These are phyloP conservation scores for Gremmenia infestans DNA, from an alignment of 2,329 filamentous ascomycete genomes.

Conservation along the genomic window DNA sequence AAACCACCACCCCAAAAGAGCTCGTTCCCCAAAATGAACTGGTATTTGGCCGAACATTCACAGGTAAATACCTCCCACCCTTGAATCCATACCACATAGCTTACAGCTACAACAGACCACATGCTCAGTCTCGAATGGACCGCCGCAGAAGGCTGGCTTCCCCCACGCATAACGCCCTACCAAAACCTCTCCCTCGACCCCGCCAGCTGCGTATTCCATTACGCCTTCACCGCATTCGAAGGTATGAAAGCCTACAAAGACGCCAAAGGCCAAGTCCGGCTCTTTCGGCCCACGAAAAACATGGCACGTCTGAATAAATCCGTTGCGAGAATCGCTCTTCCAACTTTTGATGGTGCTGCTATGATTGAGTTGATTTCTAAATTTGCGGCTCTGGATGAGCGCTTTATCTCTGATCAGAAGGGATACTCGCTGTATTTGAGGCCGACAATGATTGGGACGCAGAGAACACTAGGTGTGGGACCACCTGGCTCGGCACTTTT, in stretches of 20 bases:
- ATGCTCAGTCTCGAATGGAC: conserved; percentile 97
- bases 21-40: conserved; percentile 73
- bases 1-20: conserved; percentile 70
- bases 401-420: conserved; percentile 80
- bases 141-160: conserved; percentile 65
- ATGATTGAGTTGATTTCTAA: conserved; percentile 78
- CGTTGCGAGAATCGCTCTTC: conserved; percentile 83
- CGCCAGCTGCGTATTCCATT: conserved; percentile 96
- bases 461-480: conserved; percentile 86
- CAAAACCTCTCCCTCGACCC: conserved; percentile 96
- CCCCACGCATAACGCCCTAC: conserved; percentile 83
- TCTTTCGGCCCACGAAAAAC: conserved; percentile 95
- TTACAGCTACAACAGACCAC: conserved; percentile 61
- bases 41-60: conserved; percentile 86
- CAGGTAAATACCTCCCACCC: conserved; percentile 50
- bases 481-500: conserved; percentile 89
- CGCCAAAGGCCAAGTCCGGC: conserved; percentile 66
- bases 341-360: conserved; percentile 70
- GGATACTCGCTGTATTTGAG: conserved; percentile 95
- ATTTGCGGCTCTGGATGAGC: conserved; percentile 74
- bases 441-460: conserved; percentile 95
- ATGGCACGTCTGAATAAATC: conserved; percentile 94
- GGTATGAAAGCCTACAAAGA: conserved; percentile 99
- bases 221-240: conserved; percentile 97
- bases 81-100: background rate